These are phyloP conservation scores for Manihot esculenta DNA, from an alignment of 441 rosid genomes.

Conservation along the genomic window DNA sequence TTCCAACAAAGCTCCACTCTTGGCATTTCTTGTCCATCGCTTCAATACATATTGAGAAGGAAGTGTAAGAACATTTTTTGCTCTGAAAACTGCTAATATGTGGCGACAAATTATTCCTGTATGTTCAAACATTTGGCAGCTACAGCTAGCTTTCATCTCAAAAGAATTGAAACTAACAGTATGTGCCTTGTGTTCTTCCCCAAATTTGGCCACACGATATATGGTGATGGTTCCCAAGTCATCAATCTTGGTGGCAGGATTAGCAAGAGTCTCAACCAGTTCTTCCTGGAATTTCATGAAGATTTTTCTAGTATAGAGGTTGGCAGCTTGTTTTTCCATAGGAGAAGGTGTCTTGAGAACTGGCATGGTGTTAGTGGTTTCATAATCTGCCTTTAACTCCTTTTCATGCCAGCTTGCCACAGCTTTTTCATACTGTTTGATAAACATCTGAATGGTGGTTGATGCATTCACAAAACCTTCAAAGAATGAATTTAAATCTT, in stretches of 20 bases:
- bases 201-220: constrained; percentile 65
- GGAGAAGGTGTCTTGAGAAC: constrained; percentile 73
- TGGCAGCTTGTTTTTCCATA: constrained; percentile 80
- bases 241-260: constrained; percentile 54
- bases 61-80: constrained; percentile 67
- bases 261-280: constrained; percentile 68
- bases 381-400: constrained; percentile 74
- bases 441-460: constrained; percentile 46
- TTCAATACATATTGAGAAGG: constrained; percentile 64
- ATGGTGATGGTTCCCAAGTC: constrained; percentile 47
- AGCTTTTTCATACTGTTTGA: constrained; percentile 67
- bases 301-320: constrained; percentile 56
- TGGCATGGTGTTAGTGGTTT: constrained; percentile 51
- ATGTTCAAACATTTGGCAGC: constrained; percentile 78
- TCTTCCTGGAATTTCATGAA: constrained; percentile 74
- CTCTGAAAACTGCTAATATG: constrained; percentile 68
- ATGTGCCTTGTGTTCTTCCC: constrained; percentile 56
- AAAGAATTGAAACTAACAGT: constrained; percentile 55
- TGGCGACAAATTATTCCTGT: constrained; percentile 76
- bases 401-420: constrained; percentile 55
- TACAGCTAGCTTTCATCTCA: constrained; percentile 73
- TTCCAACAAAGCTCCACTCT: constrained; percentile 38
- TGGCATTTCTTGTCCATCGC: constrained; percentile 81
- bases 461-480: constrained; percentile 58
- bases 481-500: constrained; percentile 48